These are phyloP conservation scores for Abrus pulchellus DNA, from an alignment of 306 rosid genomes.

Conservation along the genomic window DNA sequence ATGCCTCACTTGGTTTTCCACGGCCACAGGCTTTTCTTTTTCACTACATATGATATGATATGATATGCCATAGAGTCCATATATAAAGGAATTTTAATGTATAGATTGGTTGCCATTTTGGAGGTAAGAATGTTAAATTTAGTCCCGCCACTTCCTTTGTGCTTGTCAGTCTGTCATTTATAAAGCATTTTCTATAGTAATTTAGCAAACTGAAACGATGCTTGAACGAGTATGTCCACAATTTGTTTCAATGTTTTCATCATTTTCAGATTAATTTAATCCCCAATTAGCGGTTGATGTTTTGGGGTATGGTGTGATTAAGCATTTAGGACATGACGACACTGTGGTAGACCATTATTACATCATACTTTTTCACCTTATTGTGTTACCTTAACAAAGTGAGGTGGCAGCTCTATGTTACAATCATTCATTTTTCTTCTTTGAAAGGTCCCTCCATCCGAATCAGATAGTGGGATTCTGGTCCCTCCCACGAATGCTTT, in stretches of 20 bases:
- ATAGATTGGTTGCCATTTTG: slow-evolving; percentile 43
- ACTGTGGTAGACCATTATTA: slow-evolving; percentile 6
- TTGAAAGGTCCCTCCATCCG: slow-evolving; percentile 33
- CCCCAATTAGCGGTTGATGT: slow-evolving; percentile 29
- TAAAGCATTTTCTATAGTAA: slow-evolving; percentile 36
- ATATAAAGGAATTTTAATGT: slow-evolving; percentile 44
- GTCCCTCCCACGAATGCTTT: slow-evolving; percentile 47
- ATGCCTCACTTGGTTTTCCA: slow-evolving; percentile 47
- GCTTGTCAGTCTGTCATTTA: slow-evolving; percentile 41
- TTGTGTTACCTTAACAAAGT: slow-evolving; percentile 3
- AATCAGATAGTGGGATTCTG: slow-evolving; percentile 53
- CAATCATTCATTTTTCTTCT: neutral
- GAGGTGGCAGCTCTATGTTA: slow-evolving; percentile 22
- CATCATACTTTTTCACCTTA: neutral
- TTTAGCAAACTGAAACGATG: neutral
- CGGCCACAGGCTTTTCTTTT: slow-evolving; percentile 18
- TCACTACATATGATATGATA: slow-evolving; percentile 33
- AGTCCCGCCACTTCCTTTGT: slow-evolving; percentile 55
- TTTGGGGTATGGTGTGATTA: slow-evolving; percentile 24
- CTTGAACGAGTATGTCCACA: slow-evolving; percentile 26
- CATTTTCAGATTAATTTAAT: neutral
- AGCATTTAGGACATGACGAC: slow-evolving; percentile 2
- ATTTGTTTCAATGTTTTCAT: slow-evolving; percentile 29
- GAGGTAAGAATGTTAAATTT: slow-evolving; percentile 21
- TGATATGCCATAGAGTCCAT: neutral